Conservation (phyloP, 106 monocot species). For the Allium cepa region DNA sequence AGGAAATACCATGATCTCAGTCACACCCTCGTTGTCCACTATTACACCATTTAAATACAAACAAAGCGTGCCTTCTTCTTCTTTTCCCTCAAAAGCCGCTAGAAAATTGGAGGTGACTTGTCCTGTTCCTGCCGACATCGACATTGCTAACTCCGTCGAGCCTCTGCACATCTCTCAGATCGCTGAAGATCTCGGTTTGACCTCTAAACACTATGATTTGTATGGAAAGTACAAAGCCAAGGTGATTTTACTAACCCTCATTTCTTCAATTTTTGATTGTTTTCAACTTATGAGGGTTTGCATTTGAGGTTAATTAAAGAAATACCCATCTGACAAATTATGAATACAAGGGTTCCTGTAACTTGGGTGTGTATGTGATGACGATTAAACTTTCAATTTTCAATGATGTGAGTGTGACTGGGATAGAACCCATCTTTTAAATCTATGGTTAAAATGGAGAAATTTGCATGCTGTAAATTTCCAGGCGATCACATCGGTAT, state of each 20-base stretch:
- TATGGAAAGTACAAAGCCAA: slow-evolving; percentile 99
- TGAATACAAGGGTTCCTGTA: too few relatives aligned
- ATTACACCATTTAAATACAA: too few relatives aligned
- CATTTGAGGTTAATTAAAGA: too few relatives aligned
- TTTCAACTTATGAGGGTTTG: neutral
- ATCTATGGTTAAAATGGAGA: slow-evolving; percentile 1
- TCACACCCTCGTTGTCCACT: too few relatives aligned
- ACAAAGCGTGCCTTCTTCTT: too few relatives aligned
- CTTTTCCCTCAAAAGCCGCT: slow-evolving; percentile 35
- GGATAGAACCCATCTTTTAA: neutral
- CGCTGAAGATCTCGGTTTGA: slow-evolving; percentile 60
- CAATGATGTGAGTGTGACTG: neutral
- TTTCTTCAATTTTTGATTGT: neutral
- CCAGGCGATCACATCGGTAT: slow-evolving; percentile 70
- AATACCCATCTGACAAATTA: too few relatives aligned
- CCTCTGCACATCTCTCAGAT: slow-evolving; percentile 82
- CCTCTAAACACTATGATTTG: slow-evolving; percentile 72
- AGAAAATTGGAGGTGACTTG: slow-evolving; percentile 60
- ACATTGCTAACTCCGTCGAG: slow-evolving; percentile 89
- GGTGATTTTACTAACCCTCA: slow-evolving; percentile 24
- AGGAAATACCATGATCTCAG: too few relatives aligned
- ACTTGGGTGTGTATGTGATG: too few relatives aligned
- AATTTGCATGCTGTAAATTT: slow-evolving; percentile 4
- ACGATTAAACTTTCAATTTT: too few relatives aligned
- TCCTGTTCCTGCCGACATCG: slow-evolving; percentile 95